Conservation (phyloP, 2,329 filamentous ascomycete genomes). For the Exophiala bonariae region DNA sequence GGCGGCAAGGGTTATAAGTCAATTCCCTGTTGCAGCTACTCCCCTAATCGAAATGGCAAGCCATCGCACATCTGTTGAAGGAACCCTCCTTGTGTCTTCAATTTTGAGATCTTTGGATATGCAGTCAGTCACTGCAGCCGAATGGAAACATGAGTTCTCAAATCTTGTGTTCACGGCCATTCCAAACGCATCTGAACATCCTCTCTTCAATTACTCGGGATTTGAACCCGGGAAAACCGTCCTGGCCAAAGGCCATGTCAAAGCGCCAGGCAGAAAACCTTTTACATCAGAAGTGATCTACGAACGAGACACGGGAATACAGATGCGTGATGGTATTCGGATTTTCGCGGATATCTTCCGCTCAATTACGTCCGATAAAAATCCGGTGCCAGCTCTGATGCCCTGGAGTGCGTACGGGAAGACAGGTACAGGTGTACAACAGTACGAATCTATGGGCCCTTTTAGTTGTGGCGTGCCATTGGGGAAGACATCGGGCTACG, state of each 20-base stretch:
- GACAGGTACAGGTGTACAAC: slow-evolving; percentile 15
- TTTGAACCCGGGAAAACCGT: slow-evolving; percentile 41
- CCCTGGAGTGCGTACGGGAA: slow-evolving; percentile 33
- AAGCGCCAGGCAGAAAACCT: slow-evolving; percentile 39
- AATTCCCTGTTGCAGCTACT: no score
- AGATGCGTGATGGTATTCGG: slow-evolving; percentile 27
- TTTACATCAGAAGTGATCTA: slow-evolving; percentile 23
- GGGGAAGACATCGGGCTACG: neutral
- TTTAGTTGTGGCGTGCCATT: slow-evolving; percentile 15
- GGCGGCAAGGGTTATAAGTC: no score
- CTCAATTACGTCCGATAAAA: slow-evolving; percentile 4
- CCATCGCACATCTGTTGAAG: no score
- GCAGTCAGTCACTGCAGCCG: no score
- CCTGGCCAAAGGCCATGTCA: slow-evolving; percentile 23
- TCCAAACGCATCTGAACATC: slow-evolving; percentile 4
- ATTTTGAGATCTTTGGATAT: no score
- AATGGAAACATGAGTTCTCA: no score
- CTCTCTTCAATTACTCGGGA: slow-evolving; percentile 34
- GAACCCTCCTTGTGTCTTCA: no score
- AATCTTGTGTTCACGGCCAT: no score
- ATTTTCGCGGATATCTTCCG: slow-evolving; percentile 31
- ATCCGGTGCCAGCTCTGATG: slow-evolving; percentile 29
- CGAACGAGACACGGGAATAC: slow-evolving; percentile 26
- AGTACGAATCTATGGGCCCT: slow-evolving; percentile 15
- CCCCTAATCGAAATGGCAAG: no score